Conservation (phyloP, 108 stramenopile genomes). For the Discostella pseudostelligera region DNA sequence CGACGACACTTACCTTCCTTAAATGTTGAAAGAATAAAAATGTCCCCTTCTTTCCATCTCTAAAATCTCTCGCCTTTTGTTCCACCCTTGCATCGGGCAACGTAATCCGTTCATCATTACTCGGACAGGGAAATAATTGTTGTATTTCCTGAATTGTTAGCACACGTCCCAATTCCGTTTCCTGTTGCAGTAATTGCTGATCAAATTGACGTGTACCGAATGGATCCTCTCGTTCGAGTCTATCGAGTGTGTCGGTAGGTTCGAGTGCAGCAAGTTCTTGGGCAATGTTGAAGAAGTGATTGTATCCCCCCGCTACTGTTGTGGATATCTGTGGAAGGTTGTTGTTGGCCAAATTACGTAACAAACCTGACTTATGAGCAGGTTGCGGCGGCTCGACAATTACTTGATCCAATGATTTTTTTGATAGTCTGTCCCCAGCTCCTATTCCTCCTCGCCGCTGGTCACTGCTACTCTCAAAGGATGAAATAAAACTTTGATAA, state of each 20-base stretch:
- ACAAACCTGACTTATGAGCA: not conserved
- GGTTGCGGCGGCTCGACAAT: not conserved
- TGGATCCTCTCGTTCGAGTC: slow-evolving; percentile 60
- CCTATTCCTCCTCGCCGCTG: not conserved
- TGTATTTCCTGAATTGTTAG: slow-evolving; percentile 49
- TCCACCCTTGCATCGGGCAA: slow-evolving; percentile 67
- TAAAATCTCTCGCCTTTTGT: slow-evolving; percentile 54
- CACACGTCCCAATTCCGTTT: slow-evolving; percentile 45
- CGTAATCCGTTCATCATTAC: slow-evolving; percentile 54
- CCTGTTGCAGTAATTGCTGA: slow-evolving; percentile 46
- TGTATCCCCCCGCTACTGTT: slow-evolving; percentile 23
- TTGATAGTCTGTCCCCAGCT: not conserved
- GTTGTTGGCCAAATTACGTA: slow-evolving; percentile 3
- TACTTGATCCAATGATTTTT: not conserved
- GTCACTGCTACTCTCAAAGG: not conserved
- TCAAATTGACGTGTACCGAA: slow-evolving; percentile 72
- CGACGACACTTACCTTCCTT: slow-evolving; percentile 52
- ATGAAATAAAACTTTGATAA: slow-evolving; percentile 22
- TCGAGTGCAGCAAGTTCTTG: slow-evolving; percentile 53
- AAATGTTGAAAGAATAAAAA: slow-evolving; percentile 84
- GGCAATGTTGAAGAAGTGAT: slow-evolving; percentile 31
- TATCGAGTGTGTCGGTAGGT: slow-evolving; percentile 47
- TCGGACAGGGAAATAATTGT: slow-evolving; percentile 77
- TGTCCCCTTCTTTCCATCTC: slow-evolving; percentile 43
- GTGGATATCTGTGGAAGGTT: not conserved